Conservation (phyloP, 257 asterid genomes). For the Nicotiana obtusifolia region DNA sequence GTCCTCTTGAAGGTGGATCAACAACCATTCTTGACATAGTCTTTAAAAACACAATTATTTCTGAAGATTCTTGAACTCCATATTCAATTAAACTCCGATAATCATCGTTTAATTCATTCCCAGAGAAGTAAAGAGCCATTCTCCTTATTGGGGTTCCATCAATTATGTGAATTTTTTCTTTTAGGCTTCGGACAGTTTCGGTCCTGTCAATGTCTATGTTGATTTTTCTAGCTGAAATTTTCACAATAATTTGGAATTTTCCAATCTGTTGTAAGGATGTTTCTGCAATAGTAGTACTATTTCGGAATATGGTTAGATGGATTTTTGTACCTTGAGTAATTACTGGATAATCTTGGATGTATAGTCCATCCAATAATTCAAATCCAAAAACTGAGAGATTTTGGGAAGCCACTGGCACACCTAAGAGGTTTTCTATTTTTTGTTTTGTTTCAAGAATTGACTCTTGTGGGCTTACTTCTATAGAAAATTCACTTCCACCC, state of each 20-base stretch:
- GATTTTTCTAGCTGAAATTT: conserved; percentile 39
- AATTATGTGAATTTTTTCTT: conserved; percentile 67
- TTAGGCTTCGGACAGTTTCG: conserved; percentile 64
- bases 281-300: background rate
- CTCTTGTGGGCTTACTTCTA: conserved; percentile 48
- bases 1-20: conserved; percentile 40
- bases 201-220: conserved; percentile 34
- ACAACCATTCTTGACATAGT: conserved; percentile 20
- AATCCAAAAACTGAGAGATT: conserved; percentile 46
- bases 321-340: conserved; percentile 46
- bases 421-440: conserved; percentile 38
- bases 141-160: conserved; percentile 59
- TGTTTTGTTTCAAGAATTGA: conserved; percentile 42
- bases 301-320: conserved; percentile 19
- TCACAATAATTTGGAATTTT: conserved; percentile 30
- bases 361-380: conserved; percentile 55
- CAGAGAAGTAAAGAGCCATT: conserved; percentile 46
- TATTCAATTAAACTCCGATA: conserved; percentile 35
- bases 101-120: conserved; percentile 52
- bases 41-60: conserved; percentile 42
- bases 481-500: conserved; percentile 31
- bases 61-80: conserved; percentile 38
- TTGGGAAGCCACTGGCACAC: conserved; percentile 44
- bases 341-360: conserved; percentile 52
- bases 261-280: background rate